A percentile compares a stretch with the other conserved stretches of the same genome.
phyloP scores from a whole-genome alignment of 345 rosid species.

The Bretschneidera sinensis region DNA sequence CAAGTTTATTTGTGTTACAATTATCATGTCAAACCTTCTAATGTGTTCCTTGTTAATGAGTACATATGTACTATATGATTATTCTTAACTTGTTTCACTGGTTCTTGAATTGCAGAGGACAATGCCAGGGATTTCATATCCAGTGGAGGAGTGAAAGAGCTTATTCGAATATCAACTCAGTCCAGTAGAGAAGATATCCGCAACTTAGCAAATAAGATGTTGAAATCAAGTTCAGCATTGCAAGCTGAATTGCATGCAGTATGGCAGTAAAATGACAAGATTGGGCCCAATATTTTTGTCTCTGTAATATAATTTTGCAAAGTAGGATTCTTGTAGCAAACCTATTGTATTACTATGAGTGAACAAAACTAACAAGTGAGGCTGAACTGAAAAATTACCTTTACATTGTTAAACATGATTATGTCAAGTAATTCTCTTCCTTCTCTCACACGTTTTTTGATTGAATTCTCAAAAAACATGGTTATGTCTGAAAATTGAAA shows the following conservation, averaged over 20 bases:
- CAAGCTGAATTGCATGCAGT: conserved; percentile 16
- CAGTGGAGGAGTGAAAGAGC: conserved; percentile 55
- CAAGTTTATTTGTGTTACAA: background rate
- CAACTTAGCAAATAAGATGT: conserved; percentile 75
- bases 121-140: conserved; percentile 60
- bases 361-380: too few relatives aligned
- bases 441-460: too few relatives aligned
- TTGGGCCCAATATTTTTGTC: background rate
- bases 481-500: too few relatives aligned
- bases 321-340: too few relatives aligned
- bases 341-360: too few relatives aligned
- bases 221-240: conserved; percentile 46
- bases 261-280: conserved; percentile 4
- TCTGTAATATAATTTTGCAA: background rate
- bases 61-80: too few relatives aligned
- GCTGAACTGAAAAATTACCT: too few relatives aligned
- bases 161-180: conserved; percentile 59
- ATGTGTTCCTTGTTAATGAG: too few relatives aligned
- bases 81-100: background rate
- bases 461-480: too few relatives aligned
- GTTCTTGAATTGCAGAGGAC: conserved; percentile 42
- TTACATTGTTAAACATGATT: too few relatives aligned
- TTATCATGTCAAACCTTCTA: too few relatives aligned
- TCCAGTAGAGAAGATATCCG: conserved; percentile 88
- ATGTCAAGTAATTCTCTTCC: too few relatives aligned